phyloP scores from a whole-genome alignment of 129 eudicot species.

The Calendula officinalis region DNA sequence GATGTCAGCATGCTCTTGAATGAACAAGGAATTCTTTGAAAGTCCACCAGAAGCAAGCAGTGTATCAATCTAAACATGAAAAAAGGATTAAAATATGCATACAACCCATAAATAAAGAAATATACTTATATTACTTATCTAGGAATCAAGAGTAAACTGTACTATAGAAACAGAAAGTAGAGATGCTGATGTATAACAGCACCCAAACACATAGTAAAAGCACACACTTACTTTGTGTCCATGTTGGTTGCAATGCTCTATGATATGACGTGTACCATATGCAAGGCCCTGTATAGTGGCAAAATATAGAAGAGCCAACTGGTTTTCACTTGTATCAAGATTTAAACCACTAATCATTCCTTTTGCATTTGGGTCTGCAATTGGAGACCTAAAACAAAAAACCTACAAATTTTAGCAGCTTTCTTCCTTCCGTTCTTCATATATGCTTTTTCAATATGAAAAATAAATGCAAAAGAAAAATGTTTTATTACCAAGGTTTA shows the following conservation, averaged over 20 bases:
- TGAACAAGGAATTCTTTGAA: conserved; percentile 74
- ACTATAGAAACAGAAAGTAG: neutral
- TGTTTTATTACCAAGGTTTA: conserved; percentile 23
- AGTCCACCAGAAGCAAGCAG: conserved; percentile 98
- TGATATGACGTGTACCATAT: conserved; percentile 95
- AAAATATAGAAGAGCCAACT: conserved; percentile 88
- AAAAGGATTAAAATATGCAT: conserved; percentile 1
- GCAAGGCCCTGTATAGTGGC: conserved; percentile 94
- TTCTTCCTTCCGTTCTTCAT: too few species aligned
- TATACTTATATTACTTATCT: conserved; percentile 3
- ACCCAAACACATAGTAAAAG: neutral
- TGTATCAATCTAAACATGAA: conserved; percentile 67
- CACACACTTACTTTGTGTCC: conserved; percentile 75
- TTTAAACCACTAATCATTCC: conserved; percentile 84
- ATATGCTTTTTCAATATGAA: too few species aligned
- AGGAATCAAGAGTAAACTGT: neutral
- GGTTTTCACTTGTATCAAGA: conserved; percentile 87
- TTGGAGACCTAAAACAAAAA: conserved; percentile 67
- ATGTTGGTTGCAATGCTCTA: conserved; percentile 91
- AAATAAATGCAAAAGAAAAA: neutral
- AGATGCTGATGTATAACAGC: neutral
- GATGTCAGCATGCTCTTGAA: conserved; percentile 99
- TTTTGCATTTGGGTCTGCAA: conserved; percentile 93
- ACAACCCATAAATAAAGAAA: conserved; percentile 1
- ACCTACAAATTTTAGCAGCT: neutral